phyloP scores from a whole-genome alignment of 768 basidiomycete species.

The Suillus subaureus region DNA sequence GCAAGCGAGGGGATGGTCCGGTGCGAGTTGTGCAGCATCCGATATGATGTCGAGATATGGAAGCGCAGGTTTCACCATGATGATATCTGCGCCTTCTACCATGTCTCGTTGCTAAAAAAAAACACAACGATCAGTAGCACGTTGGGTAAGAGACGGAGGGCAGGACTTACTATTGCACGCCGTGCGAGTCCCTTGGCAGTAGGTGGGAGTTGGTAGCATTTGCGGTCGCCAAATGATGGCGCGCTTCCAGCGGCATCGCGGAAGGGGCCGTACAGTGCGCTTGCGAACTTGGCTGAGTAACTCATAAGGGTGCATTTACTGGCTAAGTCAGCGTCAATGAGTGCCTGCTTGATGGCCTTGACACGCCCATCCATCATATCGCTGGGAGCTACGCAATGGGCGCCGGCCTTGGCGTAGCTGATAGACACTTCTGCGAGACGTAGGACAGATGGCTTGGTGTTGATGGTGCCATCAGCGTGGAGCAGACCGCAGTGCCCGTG shows the following conservation, averaged over 20 bases:
- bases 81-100: constrained; percentile 92
- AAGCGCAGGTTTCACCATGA: constrained; percentile 97
- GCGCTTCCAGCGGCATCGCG: constrained; percentile 98
- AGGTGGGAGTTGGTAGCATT: constrained; percentile 98
- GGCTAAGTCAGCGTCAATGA: constrained; percentile 83
- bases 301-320: constrained; percentile 94
- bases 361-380: constrained; percentile 99
- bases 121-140: constrained; percentile 5
- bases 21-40: constrained; percentile 79
- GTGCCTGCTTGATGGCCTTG: constrained; percentile 79
- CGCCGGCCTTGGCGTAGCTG: constrained; percentile 92
- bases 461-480: constrained; percentile 72
- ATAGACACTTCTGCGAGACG: constrained; percentile 93
- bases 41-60: constrained; percentile 97
- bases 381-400: constrained; percentile 96
- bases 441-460: constrained; percentile 75
- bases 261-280: constrained; percentile 94
- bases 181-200: constrained; percentile 86
- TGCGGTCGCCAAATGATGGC: constrained; percentile 92
- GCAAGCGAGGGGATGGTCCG: constrained; percentile 90
- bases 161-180: constrained; percentile 79
- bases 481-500: constrained; percentile 96
- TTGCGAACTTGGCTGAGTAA: constrained; percentile 98
- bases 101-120: constrained; percentile 76
- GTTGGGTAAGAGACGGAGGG: not conserved